A percentile compares a stretch with the other conserved stretches of the same genome.
Evolutionary conservation across 139 green algal genomes (phyloP).

Genomic region (Coccomyxa sp.): DNA sequence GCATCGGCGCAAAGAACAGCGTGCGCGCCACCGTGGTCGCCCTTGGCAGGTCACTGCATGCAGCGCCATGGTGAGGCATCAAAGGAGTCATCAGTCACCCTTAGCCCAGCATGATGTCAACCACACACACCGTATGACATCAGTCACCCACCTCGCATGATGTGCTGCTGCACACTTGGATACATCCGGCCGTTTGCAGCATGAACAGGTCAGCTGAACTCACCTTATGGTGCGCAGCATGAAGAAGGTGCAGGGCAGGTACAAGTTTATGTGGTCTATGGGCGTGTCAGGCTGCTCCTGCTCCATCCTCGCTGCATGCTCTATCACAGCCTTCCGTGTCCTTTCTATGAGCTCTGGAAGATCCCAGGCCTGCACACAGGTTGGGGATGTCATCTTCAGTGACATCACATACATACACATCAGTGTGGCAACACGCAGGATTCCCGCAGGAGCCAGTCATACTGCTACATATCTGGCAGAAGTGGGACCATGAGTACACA

Average conservation of each 20-base stretch:
- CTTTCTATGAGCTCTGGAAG: slow-evolving; percentile 31
- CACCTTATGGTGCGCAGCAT: slow-evolving; percentile 40
- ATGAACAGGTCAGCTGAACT: neutral
- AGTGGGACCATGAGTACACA: no score
- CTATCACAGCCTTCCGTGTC: slow-evolving; percentile 14
- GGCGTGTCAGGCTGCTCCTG: slow-evolving; percentile 21
- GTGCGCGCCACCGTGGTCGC: slow-evolving; percentile 55
- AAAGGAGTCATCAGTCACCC: neutral
- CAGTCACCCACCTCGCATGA: no score
- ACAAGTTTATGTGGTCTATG: slow-evolving; percentile 46
- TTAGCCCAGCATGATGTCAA: no score
- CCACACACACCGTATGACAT: no score
- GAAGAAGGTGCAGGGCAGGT: slow-evolving; percentile 71
- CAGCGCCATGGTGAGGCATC: neutral
- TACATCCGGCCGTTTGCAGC: neutral
- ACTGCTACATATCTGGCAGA: no score
- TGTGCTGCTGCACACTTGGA: neutral
- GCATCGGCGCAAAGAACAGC: slow-evolving; percentile 43
- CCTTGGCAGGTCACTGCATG: slow-evolving; percentile 37
- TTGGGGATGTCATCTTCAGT: no score
- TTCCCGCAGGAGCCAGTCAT: neutral
- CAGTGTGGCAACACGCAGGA: neutral
- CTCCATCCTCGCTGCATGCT: slow-evolving; percentile 21
- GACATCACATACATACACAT: no score
- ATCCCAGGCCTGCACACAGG: slow-evolving; percentile 19